Percentiles rank a stretch among this genome's conserved stretches.
Evolutionary conservation across 495 filamentous ascomycete genomes (phyloP).

Genomic region (Oidiodendron maius): DNA sequence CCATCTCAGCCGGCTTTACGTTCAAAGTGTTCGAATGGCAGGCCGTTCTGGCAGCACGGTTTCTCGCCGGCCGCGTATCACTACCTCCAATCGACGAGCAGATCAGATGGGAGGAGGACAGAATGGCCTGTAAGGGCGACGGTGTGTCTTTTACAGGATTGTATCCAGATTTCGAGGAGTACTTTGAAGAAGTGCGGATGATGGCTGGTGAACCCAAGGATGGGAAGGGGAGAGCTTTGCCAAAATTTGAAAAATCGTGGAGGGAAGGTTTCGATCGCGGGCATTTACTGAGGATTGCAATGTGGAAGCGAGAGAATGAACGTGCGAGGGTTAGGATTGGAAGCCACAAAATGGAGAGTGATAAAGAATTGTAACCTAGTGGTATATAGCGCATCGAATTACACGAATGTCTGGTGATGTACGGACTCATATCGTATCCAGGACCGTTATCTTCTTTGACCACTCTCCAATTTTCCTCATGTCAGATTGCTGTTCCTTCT

Average conservation of each 20-base stretch:
- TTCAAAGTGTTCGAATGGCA: slow-evolving; percentile 40
- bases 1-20: slow-evolving; percentile 26
- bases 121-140: slow-evolving; percentile 44
- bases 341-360: too few species aligned
- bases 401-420: too few species aligned
- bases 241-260: slow-evolving; percentile 15
- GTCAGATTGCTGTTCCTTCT: too few species aligned
- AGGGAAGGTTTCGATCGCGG: slow-evolving; percentile 14
- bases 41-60: slow-evolving; percentile 29
- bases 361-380: too few species aligned
- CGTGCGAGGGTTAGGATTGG: slow-evolving; percentile 15
- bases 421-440: too few species aligned
- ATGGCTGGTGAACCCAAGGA: slow-evolving; percentile 16
- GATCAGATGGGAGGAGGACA: slow-evolving; percentile 43
- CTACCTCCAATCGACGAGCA: slow-evolving; percentile 39
- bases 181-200: slow-evolving; percentile 38
- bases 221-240: slow-evolving; percentile 10
- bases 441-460: too few species aligned
- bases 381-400: too few species aligned
- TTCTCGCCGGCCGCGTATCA: slow-evolving; percentile 30
- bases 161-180: slow-evolving; percentile 45
- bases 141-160: slow-evolving; percentile 42
- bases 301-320: slow-evolving; percentile 21
- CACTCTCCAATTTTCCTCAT: too few species aligned
- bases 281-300: slow-evolving; percentile 15